Base-by-base conservation (phyloP, 2,329 filamentous ascomycete genomes). In the Pseudocercospora musae region DNA sequence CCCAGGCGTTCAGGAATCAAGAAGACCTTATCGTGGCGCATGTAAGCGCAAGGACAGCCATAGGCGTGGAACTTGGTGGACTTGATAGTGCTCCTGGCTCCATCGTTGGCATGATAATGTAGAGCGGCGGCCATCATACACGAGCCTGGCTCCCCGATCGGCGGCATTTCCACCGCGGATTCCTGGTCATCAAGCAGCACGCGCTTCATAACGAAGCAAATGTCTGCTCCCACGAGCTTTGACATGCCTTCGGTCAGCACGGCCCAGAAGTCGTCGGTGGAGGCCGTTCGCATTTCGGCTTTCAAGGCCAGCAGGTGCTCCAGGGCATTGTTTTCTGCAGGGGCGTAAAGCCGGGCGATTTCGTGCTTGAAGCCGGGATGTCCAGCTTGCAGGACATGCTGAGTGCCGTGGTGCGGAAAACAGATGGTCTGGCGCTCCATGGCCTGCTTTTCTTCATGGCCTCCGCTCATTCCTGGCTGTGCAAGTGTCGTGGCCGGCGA, bases 1-100 rank as follows among this genome's bases (percentile, higher is more conserved):
- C 79, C 79, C 50, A 90, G 74, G 46, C 81, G 79, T 60, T 89
- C 84, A 0, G 87, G 85, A 21, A 91, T 85, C 60, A 90, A 75
- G 71, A 89, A 88, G 56, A 89, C 85, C 73, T 89, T 89, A 76
- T 89, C 87, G 72, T 90, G 85, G 67, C 84, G 85, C 87, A 90
- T 89, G 71, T 88, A 84, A 37, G 83, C 83, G 73, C 87, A 88
- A 4, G 87, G 87, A 65, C 86, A 85, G 23, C 81, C 85, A 68
- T 87, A 88, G 40, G 86, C 84, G 68, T 86, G 82, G 74, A 88
- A 89, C 66, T 85, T 85, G 76, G 85, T 84, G 69, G 89, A 83
- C 64, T 82, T 82, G 68, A 85, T 78, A 56, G 86, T 80, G 23
- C 81, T 78, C 81, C 79, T 57, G 77, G 78, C 59, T 81, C 80